Conservation (phyloP, 164 flowering plant genomes). For the Chimonanthus salicifolius region DNA sequence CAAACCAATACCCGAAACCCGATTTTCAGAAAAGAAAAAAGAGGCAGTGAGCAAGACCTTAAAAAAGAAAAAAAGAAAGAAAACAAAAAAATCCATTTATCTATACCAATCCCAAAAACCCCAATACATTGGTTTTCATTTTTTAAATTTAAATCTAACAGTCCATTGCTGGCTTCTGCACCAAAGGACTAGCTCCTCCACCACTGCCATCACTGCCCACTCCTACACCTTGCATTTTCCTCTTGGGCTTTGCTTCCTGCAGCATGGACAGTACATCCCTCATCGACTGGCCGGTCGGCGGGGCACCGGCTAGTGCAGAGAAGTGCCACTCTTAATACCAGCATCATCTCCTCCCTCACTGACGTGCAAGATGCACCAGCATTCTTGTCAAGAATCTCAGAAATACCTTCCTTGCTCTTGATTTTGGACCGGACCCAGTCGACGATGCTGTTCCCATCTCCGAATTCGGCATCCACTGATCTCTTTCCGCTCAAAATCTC, state of each 20-base stretch:
- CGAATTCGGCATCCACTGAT: conserved; percentile 79
- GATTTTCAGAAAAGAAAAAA: conserved; percentile 5
- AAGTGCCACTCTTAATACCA: conserved; percentile 74
- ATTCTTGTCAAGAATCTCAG: conserved; percentile 65
- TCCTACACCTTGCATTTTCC: conserved; percentile 40
- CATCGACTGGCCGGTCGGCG: conserved; percentile 89
- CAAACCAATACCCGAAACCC: conserved; percentile 3
- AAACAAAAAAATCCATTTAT: conserved; percentile 16
- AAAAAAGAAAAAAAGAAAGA: conserved; percentile 17
- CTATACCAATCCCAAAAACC: conserved; percentile 44
- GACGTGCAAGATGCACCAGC: conserved; percentile 65
- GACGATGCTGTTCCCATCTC: conserved; percentile 92
- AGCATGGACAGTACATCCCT: conserved; percentile 92
- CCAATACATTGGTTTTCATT: not conserved
- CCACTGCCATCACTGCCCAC: conserved; percentile 13
- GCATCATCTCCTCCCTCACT: conserved; percentile 88
- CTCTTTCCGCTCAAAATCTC: conserved; percentile 79
- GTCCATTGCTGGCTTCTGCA: conserved; percentile 14
- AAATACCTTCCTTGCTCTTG: conserved; percentile 57
- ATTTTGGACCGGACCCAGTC: conserved; percentile 84
- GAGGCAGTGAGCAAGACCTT: not conserved
- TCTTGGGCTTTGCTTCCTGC: conserved; percentile 85
- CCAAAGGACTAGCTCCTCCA: conserved; percentile 15
- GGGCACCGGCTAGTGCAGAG: conserved; percentile 86
- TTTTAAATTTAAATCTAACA: conserved; percentile 28